Conservation (phyloP, 148 eudicot genomes). For the Polygonum aviculare region DNA sequence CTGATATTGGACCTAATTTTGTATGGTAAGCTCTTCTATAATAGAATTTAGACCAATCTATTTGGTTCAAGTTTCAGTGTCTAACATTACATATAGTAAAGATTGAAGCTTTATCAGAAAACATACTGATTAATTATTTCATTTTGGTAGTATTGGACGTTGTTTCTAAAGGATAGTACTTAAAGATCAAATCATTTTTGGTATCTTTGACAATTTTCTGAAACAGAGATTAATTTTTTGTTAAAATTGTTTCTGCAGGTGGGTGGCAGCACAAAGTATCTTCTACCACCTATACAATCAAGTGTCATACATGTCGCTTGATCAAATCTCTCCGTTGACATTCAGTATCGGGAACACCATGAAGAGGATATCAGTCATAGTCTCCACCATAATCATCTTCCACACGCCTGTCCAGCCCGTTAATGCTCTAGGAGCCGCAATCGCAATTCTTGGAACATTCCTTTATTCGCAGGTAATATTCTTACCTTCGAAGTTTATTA, state of each 20-base stretch:
- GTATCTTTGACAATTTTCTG: neutral
- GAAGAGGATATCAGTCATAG: constrained; percentile 39
- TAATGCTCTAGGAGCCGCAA: constrained; percentile 47
- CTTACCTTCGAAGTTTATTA: neutral
- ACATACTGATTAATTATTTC: neutral
- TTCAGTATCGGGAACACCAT: constrained; percentile 48
- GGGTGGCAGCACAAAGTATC: constrained; percentile 42
- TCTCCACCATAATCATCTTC: constrained; percentile 42
- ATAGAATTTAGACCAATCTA: neutral
- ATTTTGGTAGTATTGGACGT: neutral
- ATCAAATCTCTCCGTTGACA: constrained; percentile 45
- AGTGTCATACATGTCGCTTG: constrained; percentile 47
- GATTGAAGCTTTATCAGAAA: neutral
- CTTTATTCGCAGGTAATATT: constrained; percentile 24
- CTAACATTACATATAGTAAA: neutral
- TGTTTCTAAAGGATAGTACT: neutral
- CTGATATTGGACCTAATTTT: constrained; percentile 43
- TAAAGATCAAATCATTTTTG: neutral
- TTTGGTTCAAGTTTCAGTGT: neutral
- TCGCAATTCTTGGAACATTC: constrained; percentile 44
- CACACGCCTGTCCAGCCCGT: constrained; percentile 32
- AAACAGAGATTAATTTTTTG: neutral
- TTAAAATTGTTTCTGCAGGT: neutral
- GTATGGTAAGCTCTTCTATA: constrained; percentile 11
- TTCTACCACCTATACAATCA: constrained; percentile 51